Evolutionary conservation across 1,139 yeast species (phyloP).

Genomic region (Candida sp.): DNA sequence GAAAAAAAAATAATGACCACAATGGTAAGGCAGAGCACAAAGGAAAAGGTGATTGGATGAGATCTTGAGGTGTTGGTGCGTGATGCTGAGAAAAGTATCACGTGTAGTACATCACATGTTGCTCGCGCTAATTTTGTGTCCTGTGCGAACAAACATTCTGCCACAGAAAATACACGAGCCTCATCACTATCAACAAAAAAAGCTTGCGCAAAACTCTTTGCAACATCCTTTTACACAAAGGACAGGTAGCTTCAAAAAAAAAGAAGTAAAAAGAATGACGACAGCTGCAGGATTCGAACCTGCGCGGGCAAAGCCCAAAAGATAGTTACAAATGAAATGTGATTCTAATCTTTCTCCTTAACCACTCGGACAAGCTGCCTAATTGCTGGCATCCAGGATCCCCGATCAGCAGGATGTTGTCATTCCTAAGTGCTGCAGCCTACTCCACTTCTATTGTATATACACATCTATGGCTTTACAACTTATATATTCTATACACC

Average conservation of each 20-base stretch:
- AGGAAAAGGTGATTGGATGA: no score
- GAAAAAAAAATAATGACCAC: no score
- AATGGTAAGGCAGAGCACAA: no score
- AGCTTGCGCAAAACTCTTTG: neutral
- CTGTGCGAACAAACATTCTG: no score
- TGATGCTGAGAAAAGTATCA: no score
- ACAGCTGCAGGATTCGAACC: conserved; percentile 54
- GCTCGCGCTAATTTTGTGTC: no score
- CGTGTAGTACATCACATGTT: no score
- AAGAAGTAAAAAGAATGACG: neutral
- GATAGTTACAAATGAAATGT: conserved; percentile 22
- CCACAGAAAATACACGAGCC: no score
- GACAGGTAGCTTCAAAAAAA: neutral
- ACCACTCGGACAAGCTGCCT: conserved; percentile 18
- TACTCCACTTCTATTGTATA: neutral
- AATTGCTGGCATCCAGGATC: neutral
- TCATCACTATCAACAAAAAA: no score
- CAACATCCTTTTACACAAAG: neutral
- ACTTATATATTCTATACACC: conserved; percentile 44
- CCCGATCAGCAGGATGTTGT: no score
- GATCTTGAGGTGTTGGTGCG: no score
- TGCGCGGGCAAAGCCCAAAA: conserved; percentile 64
- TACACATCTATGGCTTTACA: neutral
- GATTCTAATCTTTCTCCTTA: conserved; percentile 59
- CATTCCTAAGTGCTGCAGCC: no score